phyloP scores from a whole-genome alignment of 768 basidiomycete genomes.

The Mycena kentingensis region DNA sequence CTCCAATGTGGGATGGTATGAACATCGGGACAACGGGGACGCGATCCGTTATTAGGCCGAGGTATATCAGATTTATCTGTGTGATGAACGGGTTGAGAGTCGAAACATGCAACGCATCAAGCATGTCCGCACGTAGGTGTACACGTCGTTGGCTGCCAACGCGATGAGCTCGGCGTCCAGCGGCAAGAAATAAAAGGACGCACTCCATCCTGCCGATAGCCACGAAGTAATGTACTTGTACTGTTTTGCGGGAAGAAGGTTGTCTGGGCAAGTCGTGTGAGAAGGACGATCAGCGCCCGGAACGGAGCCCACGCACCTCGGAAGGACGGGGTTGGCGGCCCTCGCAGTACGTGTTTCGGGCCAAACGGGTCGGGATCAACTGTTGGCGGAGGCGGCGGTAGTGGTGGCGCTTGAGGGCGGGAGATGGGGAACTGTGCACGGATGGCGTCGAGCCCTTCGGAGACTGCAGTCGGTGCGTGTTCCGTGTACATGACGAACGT shows the following conservation, averaged over 20 bases:
- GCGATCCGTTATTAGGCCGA: slow-evolving; percentile 58
- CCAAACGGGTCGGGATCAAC: slow-evolving; percentile 21
- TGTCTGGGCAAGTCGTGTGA: slow-evolving; percentile 44
- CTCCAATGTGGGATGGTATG: slow-evolving; percentile 57
- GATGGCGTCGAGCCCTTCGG: too few species aligned
- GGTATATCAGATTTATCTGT: slow-evolving; percentile 59
- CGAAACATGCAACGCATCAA: not conserved
- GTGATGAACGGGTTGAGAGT: not conserved
- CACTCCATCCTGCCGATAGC: slow-evolving; percentile 79
- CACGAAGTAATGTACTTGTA: slow-evolving; percentile 71
- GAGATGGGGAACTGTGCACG: not conserved
- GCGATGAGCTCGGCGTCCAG: slow-evolving; percentile 10
- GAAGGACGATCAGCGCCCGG: not conserved
- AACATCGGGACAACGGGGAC: slow-evolving; percentile 63
- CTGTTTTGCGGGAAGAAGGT: slow-evolving; percentile 59
- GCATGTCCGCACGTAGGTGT: slow-evolving; percentile 57
- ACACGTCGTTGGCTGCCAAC: slow-evolving; percentile 71
- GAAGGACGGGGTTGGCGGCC: slow-evolving; percentile 58
- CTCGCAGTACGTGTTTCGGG: slow-evolving; percentile 30
- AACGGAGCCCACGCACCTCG: slow-evolving; percentile 42
- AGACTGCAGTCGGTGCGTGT: slow-evolving; percentile 8
- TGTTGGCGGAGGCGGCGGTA: not conserved
- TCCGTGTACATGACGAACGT: slow-evolving; percentile 29
- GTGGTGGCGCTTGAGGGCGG: not conserved
- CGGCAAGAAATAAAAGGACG: slow-evolving; percentile 27